phyloP scores from a whole-genome alignment of 2,329 filamentous ascomycete genomes.

The Colletotrichum falcatum region DNA sequence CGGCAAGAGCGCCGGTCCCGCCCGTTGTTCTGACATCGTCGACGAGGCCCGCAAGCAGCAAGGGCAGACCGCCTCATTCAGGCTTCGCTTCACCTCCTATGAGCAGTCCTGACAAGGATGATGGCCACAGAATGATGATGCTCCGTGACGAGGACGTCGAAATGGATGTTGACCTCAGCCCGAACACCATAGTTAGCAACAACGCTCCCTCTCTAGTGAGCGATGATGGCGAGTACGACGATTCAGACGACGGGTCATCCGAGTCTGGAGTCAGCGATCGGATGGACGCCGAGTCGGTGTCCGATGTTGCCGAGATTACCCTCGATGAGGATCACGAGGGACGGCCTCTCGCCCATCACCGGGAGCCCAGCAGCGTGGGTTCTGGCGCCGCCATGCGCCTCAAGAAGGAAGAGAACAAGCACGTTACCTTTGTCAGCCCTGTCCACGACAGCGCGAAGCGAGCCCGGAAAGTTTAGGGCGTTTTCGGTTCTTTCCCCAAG shows the following conservation, averaged over 20 bases:
- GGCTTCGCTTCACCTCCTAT: constrained; percentile 54
- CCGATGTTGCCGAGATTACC: constrained; percentile 72
- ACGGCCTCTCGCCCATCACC: constrained; percentile 57
- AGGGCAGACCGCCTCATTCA: constrained; percentile 59
- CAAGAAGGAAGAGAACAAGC: constrained; percentile 66
- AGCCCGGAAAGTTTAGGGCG: constrained; percentile 39
- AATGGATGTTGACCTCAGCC: constrained; percentile 74
- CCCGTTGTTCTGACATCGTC: constrained; percentile 56
- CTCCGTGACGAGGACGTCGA: constrained; percentile 62
- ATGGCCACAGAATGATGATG: constrained; percentile 49
- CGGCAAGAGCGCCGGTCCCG: constrained; percentile 68
- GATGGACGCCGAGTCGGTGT: constrained; percentile 69
- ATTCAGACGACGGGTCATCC: constrained; percentile 74
- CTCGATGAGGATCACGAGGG: constrained; percentile 68
- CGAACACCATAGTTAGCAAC: constrained; percentile 77
- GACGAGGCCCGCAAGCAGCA: constrained; percentile 67
- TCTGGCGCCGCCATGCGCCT: constrained; percentile 58
- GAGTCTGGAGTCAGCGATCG: constrained; percentile 69
- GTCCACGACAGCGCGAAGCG: constrained; percentile 56
- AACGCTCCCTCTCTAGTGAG: constrained; percentile 84
- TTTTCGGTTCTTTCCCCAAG: neutral
- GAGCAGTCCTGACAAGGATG: constrained; percentile 41
- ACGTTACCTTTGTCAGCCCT: constrained; percentile 67
- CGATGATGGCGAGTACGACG: constrained; percentile 83
- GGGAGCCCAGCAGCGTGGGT: constrained; percentile 51